A percentile compares a stretch with the other conserved stretches of the same genome.
Conservation (phyloP, 2,329 filamentous ascomycete genomes). For the Eutypella sp. region DNA sequence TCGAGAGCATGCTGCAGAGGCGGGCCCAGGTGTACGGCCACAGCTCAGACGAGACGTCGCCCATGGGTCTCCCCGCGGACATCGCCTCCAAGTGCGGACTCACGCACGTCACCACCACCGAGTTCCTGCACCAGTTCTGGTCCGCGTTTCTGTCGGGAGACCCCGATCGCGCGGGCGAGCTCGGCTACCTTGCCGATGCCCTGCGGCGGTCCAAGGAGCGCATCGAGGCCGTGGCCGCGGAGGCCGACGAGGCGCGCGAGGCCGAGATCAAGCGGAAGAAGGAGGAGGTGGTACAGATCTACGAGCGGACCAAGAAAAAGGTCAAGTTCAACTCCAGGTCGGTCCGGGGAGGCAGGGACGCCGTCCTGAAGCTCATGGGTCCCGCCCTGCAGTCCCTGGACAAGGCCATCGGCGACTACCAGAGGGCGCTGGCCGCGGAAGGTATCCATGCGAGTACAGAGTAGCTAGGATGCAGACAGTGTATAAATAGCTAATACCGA, state of each 20-base stretch:
- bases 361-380: constrained; percentile 70
- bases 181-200: constrained; percentile 77
- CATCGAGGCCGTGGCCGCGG: constrained; percentile 73
- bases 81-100: constrained; percentile 55
- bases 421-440: constrained; percentile 64
- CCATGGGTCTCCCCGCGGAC: constrained; percentile 52
- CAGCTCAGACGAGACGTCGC: constrained; percentile 40
- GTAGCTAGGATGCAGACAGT: constrained; percentile 3
- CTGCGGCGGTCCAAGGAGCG: constrained; percentile 71
- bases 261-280: constrained; percentile 62
- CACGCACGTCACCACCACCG: constrained; percentile 88
- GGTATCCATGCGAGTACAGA: constrained; percentile 45
- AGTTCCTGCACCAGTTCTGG: constrained; percentile 99
- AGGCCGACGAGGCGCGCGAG: constrained; percentile 71
- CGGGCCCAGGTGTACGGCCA: constrained; percentile 54
- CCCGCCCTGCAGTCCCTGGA: constrained; percentile 68
- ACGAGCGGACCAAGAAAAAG: constrained; percentile 69
- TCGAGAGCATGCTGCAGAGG: constrained; percentile 59
- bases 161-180: constrained; percentile 70
- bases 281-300: constrained; percentile 65
- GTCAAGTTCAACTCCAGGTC: constrained; percentile 62
- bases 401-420: constrained; percentile 66
- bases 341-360: constrained; percentile 69
- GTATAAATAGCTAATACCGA: no score
- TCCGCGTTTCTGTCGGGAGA: constrained; percentile 85